Percentiles rank a stretch among this genome's conserved stretches.
phyloP scores from a whole-genome alignment of 371 early-diverging fungal species.

The Mucor indicus region DNA sequence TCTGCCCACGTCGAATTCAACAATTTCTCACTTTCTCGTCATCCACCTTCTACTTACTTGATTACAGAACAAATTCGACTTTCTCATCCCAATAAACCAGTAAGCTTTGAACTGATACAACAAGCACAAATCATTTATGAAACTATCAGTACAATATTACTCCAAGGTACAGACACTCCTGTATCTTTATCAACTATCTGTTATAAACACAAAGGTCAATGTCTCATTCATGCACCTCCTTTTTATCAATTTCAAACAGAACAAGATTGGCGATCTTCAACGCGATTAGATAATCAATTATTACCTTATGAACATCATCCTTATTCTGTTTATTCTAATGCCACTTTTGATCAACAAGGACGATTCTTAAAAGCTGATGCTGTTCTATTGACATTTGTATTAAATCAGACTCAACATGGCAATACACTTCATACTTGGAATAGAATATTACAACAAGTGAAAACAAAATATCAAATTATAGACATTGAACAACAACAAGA shows the following conservation, averaged over 20 bases:
- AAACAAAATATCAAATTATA: conserved; percentile 9
- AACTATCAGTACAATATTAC: conserved; percentile 15
- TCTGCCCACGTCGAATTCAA: conserved; percentile 31
- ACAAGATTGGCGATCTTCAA: conserved; percentile 17
- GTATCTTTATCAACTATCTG: conserved; percentile 23
- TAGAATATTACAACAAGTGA: conserved; percentile 10
- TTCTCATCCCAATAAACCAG: conserved; percentile 17
- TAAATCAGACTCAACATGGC: conserved; percentile 11
- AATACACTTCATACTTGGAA: conserved; percentile 16
- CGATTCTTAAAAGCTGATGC: conserved; percentile 43
- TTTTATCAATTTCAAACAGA: conserved; percentile 24
- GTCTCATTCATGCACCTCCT: conserved; percentile 55
- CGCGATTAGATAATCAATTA: conserved; percentile 26
- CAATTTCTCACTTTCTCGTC: conserved; percentile 11
- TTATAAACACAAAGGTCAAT: conserved; percentile 27
- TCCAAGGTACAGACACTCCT: conserved; percentile 11
- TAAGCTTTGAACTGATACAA: conserved; percentile 22
- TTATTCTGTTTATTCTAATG: conserved; percentile 46
- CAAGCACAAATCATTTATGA: conserved; percentile 22
- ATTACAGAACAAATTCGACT: conserved; percentile 37
- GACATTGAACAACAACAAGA: conserved; percentile 1
- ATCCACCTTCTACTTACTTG: conserved; percentile 23
- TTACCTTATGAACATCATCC: conserved; percentile 25
- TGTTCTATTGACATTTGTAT: conserved; percentile 28
- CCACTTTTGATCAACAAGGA: conserved; percentile 24